Base-by-base conservation (phyloP, 2,329 filamentous ascomycete species). In the Tolypocladium ophioglossoides region DNA sequence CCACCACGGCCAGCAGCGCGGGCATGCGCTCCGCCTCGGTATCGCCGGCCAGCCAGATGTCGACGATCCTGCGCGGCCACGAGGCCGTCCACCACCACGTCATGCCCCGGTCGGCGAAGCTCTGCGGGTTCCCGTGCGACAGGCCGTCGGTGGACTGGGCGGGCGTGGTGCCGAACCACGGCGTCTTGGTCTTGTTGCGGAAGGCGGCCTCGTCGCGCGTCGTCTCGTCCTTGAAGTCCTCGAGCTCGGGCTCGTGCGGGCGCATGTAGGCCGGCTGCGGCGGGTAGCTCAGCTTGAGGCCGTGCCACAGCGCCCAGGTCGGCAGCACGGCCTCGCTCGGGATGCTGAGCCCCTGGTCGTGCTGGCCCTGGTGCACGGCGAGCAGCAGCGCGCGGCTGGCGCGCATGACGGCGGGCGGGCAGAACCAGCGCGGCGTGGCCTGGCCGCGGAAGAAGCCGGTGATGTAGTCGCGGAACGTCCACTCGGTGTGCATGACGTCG, bases 231-330 rank as follows among this genome's bases (percentile, higher is more conserved):
- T 57, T 39, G 20, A 61, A 54, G 27, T 63, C 60, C 37, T 57
- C 10, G 44, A 22, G 46, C 18, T 48, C 38, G 18, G 46, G n/a
- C 32, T 51, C 47, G 32, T 41, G 51, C 20, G 52, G 49, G 1
- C 60, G 60, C 56, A 65, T 65, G 58, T 65, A 72, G 0, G 63
- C 62, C 4, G 70, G 70, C 34, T 68, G 63, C 27, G 70, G 70
- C 22, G 69, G 65, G 55, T 66, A 66, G 56, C 64, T 66, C 37
- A 71, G 55, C 62, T 72, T 72, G 41, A 72, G 62, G 20, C 70
- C 69, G 54, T 69, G 66, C 68, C 68, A 72, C 2, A 70, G 58
- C 11, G 70, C 70, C 52, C 66, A 71, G 32, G 62, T 63, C 10
- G 68, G 64, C n/a, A 70, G 61, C 2, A 65, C 68, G 1, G 68